Base-by-base conservation (phyloP, 805 yeast genomes). In the Tetrapisispora namnaoensis region DNA sequence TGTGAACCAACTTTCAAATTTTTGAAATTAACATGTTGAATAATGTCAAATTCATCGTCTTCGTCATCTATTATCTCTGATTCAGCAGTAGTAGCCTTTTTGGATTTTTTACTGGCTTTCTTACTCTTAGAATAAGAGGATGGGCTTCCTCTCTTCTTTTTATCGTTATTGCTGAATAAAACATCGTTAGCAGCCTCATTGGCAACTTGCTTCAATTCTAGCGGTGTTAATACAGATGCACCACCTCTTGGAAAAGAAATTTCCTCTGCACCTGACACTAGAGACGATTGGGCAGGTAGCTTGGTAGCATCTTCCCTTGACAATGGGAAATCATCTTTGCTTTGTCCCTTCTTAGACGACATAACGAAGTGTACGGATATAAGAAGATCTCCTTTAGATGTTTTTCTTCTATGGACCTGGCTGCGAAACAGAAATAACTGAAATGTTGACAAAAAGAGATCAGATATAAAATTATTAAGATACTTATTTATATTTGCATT, bases 211-310 rank as follows among this genome's bases (percentile, higher is more conserved):
- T 88, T 89, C 55, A 88, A 80, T 68, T 93, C 99, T 55, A 93
- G 70, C 7, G 98, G 89, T 3, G 95, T 79, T 60, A 93, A 75
- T 24, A 80, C 86, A 27, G 91, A 78, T 13, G 83, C 80, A 45
- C 99, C 99, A 58, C 99, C 99, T 79, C 99, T 85, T 45, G 99
- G 99, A 63, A 93, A 93, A 17, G 77, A 63, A 22, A 65, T 66
- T 38, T 68, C 72, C 30, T 70, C 73, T 39, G 65, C 58, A 34
- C 56, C 56, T 44, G 67, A 64, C 34, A 68, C 58, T 21, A 73
- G 52, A 21, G 72, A 58, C 21, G 76, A 69, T 20, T 53, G 54
- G 20, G 57, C 49, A 37, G 74, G 73, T 21, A 65, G 70, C 48
- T 53, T 53, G 3, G 75, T 70, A n/a, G 59, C 56, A 55, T 71